phyloP scores from a whole-genome alignment of 108 stramenopile genomes.

The Cylindrotheca closterium region DNA sequence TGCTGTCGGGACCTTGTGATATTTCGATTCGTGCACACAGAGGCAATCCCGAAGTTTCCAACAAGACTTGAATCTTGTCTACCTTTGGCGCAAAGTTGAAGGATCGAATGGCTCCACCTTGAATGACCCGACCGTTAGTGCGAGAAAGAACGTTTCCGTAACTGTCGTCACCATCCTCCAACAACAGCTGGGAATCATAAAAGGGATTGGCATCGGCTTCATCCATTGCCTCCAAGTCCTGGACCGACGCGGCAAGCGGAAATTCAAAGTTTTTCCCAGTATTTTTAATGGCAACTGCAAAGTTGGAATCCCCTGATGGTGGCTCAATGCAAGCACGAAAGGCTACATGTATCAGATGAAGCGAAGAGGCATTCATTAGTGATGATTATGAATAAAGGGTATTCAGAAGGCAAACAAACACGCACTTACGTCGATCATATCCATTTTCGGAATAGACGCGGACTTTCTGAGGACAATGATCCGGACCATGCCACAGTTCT shows the following conservation, averaged over 20 bases:
- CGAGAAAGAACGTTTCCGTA: too few relatives aligned
- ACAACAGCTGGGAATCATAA: neutral
- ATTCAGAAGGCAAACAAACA: slow-evolving; percentile 55
- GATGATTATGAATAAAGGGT: too few relatives aligned
- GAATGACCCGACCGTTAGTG: slow-evolving; percentile 2
- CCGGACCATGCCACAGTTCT: slow-evolving; percentile 82
- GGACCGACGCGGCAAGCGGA: slow-evolving; percentile 66
- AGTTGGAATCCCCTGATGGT: slow-evolving; percentile 46
- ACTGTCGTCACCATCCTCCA: neutral
- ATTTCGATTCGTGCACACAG: slow-evolving; percentile 57
- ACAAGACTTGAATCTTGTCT: slow-evolving; percentile 36
- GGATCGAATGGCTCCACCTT: slow-evolving; percentile 5
- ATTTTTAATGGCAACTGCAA: slow-evolving; percentile 78
- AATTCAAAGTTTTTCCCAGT: slow-evolving; percentile 75
- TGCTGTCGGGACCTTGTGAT: slow-evolving; percentile 57
- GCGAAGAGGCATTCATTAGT: too few relatives aligned
- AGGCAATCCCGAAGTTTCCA: slow-evolving; percentile 55
- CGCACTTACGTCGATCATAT: slow-evolving; percentile 64
- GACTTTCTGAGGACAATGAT: slow-evolving; percentile 80
- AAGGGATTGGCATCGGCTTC: neutral
- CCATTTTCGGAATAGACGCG: slow-evolving; percentile 80
- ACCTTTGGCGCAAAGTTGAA: neutral
- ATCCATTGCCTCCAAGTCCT: neutral
- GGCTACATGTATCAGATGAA: too few relatives aligned
- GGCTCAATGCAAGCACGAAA: slow-evolving; percentile 74